These are phyloP conservation scores for Talaromyces sp. DNA, from an alignment of 2,329 filamentous ascomycete genomes.

Conservation along the genomic window DNA sequence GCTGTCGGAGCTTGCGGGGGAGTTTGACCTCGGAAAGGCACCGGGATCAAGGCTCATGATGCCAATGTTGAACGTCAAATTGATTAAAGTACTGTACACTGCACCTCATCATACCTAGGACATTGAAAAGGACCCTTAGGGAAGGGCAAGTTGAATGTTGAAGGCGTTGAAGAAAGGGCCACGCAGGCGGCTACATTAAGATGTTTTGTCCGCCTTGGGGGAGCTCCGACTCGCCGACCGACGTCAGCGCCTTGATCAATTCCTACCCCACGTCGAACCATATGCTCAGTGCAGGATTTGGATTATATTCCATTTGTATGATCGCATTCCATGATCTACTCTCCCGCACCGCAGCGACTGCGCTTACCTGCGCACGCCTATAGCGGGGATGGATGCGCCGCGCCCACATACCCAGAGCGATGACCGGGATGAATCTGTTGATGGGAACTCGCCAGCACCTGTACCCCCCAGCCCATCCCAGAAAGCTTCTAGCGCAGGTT, in stretches of 20 bases:
- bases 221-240: constrained; percentile 21
- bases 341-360: constrained; percentile 21
- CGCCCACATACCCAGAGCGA: constrained; percentile 16
- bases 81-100: constrained; percentile 21
- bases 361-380: constrained; percentile 26
- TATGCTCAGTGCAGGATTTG: not conserved
- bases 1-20: constrained; percentile 85
- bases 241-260: constrained; percentile 17
- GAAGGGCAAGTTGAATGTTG: constrained; percentile 18
- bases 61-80: constrained; percentile 33
- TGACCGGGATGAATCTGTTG: constrained; percentile 14
- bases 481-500: constrained; percentile 26
- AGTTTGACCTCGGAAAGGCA: constrained; percentile 52
- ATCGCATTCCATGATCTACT: constrained; percentile 16
- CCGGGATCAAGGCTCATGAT: constrained; percentile 49
- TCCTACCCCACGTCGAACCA: not conserved
- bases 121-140: constrained; percentile 26
- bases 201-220: constrained; percentile 30
- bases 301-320: constrained; percentile 1
- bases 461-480: constrained; percentile 20
- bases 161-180: constrained; percentile 20
- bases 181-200: constrained; percentile 27
- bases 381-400: constrained; percentile 25
- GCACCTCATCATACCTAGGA: constrained; percentile 40
- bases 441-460: constrained; percentile 10